These are phyloP conservation scores for Nigrograna mackinnonii DNA, from an alignment of 2,329 filamentous ascomycete genomes.

Conservation along the genomic window DNA sequence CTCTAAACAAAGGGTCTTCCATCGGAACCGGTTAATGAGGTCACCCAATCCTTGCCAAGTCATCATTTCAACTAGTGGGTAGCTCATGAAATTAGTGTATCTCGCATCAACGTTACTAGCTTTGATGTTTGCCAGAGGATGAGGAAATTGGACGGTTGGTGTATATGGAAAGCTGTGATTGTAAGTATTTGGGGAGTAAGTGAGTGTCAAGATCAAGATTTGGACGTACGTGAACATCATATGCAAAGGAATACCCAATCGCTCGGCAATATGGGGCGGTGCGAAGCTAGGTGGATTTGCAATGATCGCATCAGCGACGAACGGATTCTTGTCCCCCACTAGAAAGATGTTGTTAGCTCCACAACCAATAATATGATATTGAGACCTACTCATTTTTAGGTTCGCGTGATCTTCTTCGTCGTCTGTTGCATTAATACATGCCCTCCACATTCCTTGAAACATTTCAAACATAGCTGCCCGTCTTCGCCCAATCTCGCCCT, in stretches of 20 bases:
- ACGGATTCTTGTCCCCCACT: constrained; percentile 67
- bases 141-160: constrained; percentile 74
- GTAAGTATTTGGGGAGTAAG: too few species aligned
- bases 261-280: constrained; percentile 75
- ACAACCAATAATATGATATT: background rate
- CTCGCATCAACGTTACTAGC: constrained; percentile 71
- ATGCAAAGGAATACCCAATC: constrained; percentile 73
- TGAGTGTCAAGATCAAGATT: constrained; percentile 46
- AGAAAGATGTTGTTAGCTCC: background rate
- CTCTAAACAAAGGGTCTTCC: constrained; percentile 70
- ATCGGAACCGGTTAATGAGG: constrained; percentile 74
- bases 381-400: constrained; percentile 60
- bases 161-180: constrained; percentile 69
- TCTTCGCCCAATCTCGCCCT: constrained; percentile 71
- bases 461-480: constrained; percentile 76
- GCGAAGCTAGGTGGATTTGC: constrained; percentile 80
- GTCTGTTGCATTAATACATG: constrained; percentile 74
- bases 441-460: constrained; percentile 82
- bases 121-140: constrained; percentile 77
- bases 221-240: constrained; percentile 84
- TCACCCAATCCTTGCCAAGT: constrained; percentile 68
- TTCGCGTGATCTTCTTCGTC: constrained; percentile 64
- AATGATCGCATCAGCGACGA: constrained; percentile 82
- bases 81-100: constrained; percentile 80
- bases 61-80: constrained; percentile 81